Percentiles rank a stretch among this genome's conserved stretches.
Conservation (phyloP, 1,139 yeast genomes). For the Meyerozyma sp. region DNA sequence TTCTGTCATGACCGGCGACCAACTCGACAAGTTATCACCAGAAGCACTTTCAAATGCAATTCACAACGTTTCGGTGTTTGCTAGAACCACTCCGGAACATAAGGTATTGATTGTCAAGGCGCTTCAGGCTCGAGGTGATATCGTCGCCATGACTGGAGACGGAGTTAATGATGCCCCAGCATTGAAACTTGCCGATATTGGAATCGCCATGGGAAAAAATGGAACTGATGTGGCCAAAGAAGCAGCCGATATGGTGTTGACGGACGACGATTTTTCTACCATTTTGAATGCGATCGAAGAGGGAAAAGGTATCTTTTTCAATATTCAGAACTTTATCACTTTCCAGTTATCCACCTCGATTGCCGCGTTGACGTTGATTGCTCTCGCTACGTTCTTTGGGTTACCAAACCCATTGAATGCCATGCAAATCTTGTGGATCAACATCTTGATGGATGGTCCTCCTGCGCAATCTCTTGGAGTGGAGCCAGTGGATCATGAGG, state of each 20-base stretch:
- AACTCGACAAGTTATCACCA: conserved; percentile 65
- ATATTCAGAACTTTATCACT: conserved; percentile 88
- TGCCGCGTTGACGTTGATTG: conserved; percentile 88
- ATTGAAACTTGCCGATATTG: conserved; percentile 91
- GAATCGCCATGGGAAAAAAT: conserved; percentile 93
- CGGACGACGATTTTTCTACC: conserved; percentile 94
- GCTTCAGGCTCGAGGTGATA: conserved; percentile 85
- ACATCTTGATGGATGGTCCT: conserved; percentile 97
- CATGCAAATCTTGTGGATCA: conserved; percentile 97
- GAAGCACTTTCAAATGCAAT: conserved; percentile 68
- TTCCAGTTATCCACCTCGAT: conserved; percentile 94
- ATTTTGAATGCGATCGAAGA: conserved; percentile 90
- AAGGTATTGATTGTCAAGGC: conserved; percentile 90
- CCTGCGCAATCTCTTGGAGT: conserved; percentile 98
- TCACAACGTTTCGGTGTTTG: conserved; percentile 82
- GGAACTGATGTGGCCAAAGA: conserved; percentile 99
- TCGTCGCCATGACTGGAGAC: conserved; percentile 99
- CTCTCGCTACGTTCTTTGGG: conserved; percentile 78
- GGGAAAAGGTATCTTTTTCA: conserved; percentile 93
- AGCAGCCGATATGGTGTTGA: conserved; percentile 95
- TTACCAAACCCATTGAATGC: conserved; percentile 96
- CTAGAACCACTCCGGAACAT: conserved; percentile 96
- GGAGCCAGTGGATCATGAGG: conserved; percentile 93
- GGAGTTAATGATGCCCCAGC: conserved; percentile 99
- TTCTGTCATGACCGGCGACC: conserved; percentile 79